Percentiles rank a stretch among this genome's conserved stretches.
These are phyloP conservation scores for Coemansia sp. DNA, from an alignment of 192 early-diverging fungal genomes.

Conservation along the genomic window DNA sequence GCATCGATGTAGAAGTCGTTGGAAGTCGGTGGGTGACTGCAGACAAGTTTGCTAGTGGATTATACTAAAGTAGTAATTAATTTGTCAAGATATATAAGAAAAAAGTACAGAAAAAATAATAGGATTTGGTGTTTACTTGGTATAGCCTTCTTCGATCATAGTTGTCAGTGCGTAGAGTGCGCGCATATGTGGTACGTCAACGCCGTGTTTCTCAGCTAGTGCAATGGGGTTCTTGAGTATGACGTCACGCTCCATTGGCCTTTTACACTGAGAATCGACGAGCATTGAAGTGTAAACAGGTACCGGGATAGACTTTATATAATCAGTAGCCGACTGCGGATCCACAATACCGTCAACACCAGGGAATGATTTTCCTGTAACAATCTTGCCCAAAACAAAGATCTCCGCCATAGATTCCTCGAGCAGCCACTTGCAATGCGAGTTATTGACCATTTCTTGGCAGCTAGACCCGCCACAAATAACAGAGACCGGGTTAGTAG, in stretches of 20 bases:
- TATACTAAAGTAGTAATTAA: slow-evolving; percentile 10
- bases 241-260: slow-evolving; percentile 55
- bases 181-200: slow-evolving; percentile 49
- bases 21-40: slow-evolving; percentile 58
- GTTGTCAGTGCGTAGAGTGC: slow-evolving; percentile 48
- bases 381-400: slow-evolving; percentile 38
- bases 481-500: slow-evolving; percentile 53
- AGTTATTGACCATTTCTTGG: slow-evolving; percentile 46
- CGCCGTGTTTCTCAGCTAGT: slow-evolving; percentile 41
- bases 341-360: slow-evolving; percentile 51
- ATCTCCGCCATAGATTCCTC: slow-evolving; percentile 52
- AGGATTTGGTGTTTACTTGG: background rate
- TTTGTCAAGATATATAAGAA: background rate
- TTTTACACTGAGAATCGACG: slow-evolving; percentile 52
- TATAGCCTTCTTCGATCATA: slow-evolving; percentile 45
- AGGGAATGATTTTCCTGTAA: slow-evolving; percentile 45
- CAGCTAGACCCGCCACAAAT: slow-evolving; percentile 43
- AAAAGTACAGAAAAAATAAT: background rate
- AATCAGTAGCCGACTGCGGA: slow-evolving; percentile 41
- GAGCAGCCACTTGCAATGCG: slow-evolving; percentile 27
- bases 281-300: slow-evolving; percentile 56
- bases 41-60: slow-evolving; percentile 51
- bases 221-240: slow-evolving; percentile 53
- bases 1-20: slow-evolving; percentile 75
- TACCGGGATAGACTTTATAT: slow-evolving; percentile 43